A percentile compares a stretch with the other conserved stretches of the same genome.
Conservation (phyloP, 2,329 filamentous ascomycete species). For the Emmonsia crescens region DNA sequence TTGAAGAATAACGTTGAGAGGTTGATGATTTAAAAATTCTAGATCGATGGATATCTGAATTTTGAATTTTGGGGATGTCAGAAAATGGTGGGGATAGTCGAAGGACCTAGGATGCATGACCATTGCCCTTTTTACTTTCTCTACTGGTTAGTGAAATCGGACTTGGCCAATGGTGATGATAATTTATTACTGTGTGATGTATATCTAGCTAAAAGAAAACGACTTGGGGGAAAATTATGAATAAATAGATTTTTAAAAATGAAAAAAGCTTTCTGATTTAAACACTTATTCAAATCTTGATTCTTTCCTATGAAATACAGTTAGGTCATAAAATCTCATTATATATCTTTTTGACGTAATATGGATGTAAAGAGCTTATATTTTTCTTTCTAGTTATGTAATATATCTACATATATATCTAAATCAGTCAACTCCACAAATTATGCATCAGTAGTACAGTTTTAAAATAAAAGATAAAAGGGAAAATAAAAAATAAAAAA, state of each 20-base stretch:
- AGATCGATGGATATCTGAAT: background rate
- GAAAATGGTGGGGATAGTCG: background rate
- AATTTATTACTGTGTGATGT: background rate
- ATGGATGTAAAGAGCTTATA: no score
- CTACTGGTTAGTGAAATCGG: background rate
- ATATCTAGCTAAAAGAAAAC: background rate
- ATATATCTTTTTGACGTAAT: no score
- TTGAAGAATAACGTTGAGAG: conserved; percentile 95
- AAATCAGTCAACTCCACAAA: no score
- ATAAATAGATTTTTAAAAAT: background rate
- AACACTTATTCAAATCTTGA: no score
- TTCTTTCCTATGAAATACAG: no score
- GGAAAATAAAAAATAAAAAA: no score
- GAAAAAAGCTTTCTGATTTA: background rate
- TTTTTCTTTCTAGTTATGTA: no score
- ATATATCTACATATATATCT: no score
- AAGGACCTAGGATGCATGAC: background rate
- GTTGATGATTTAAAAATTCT: conserved; percentile 66
- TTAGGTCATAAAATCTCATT: no score
- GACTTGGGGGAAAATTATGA: background rate
- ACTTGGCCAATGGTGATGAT: no score
- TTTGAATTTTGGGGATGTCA: background rate
- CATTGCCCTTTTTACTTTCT: background rate
- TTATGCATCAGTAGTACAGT: no score
- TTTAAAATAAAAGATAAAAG: no score